Percentiles rank a stretch among this genome's conserved stretches.
Conservation (phyloP, 805 yeast species). For the Saccharomycopsis sp. region DNA sequence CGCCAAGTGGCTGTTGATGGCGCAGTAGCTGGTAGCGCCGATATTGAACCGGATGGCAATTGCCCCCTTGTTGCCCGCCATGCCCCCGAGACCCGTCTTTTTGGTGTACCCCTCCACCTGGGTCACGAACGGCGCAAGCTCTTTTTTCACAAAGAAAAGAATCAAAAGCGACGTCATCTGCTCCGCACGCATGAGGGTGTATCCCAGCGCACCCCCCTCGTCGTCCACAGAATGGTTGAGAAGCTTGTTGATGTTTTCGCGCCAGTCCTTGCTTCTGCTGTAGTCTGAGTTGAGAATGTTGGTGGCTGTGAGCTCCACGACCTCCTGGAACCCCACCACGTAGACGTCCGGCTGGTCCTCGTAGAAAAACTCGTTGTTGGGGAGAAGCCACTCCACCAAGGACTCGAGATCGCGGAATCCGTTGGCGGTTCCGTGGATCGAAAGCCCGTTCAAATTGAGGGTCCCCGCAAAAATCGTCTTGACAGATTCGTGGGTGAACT, state of each 20-base stretch:
- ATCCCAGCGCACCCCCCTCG: slow-evolving; percentile 26
- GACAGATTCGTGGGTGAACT: slow-evolving; percentile 54
- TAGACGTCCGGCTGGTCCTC: slow-evolving; percentile 64
- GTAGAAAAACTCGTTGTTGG: slow-evolving; percentile 40
- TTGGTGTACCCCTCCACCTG: slow-evolving; percentile 92
- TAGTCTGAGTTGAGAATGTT: slow-evolving; percentile 82
- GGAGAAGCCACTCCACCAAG: slow-evolving; percentile 63
- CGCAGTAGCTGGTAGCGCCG: slow-evolving; percentile 74
- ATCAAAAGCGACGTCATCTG: slow-evolving; percentile 65
- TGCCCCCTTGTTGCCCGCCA: slow-evolving; percentile 95
- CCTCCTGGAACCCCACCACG: slow-evolving; percentile 90
- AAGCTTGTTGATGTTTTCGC: slow-evolving; percentile 52
- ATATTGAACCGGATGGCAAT: slow-evolving; percentile 84
- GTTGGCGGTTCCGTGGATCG: slow-evolving; percentile 29
- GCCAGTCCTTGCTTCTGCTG: slow-evolving; percentile 77
- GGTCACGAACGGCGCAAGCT: slow-evolving; percentile 46
- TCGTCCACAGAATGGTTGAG: slow-evolving; percentile 45
- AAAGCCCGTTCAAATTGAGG: slow-evolving; percentile 71
- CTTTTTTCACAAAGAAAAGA: slow-evolving; percentile 53
- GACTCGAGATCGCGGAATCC: slow-evolving; percentile 9
- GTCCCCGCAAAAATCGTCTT: slow-evolving; percentile 76
- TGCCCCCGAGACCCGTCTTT: slow-evolving; percentile 94
- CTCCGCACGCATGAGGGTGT: slow-evolving; percentile 65
- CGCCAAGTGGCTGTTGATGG: slow-evolving; percentile 87
- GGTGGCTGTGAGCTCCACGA: slow-evolving; percentile 88